Evolutionary conservation across 179 eudicot species (phyloP), one percentile per base, ranked within the genome.

Genomic region (Beta corolliflora): DNA sequence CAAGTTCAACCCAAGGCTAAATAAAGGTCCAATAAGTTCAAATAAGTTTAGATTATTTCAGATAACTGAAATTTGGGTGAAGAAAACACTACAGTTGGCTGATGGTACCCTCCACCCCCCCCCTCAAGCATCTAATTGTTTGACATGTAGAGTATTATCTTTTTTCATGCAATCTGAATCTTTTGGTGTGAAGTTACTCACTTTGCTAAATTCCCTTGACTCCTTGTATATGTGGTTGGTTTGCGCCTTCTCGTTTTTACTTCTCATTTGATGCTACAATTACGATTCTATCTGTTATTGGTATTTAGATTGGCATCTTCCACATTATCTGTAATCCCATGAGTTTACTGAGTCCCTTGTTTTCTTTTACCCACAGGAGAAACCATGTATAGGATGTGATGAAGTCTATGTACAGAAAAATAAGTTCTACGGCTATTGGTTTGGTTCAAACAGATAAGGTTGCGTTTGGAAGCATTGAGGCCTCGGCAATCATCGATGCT

Each of bases 291-390:
- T 53, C 29, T 53, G 61, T 54, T 29, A 13, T 25, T 23, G 12
- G 0, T 16, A 53, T 44, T 13, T 52, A 50, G 15, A 9, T 46
- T 52, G 8, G 58, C 18, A 71, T 50, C 36, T 53, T 21, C 59
- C 76, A 52, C 23, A 54, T 31, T 41, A 25, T 19, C 23, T 9
- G 59, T 69, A 36, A 18, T 5, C 23, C 6, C 54, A 4, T 14
- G 14, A 14, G 5, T 23, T n/a, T 11, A 74, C 55, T 75, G 66
- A 74, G 31, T 48, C 12, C 67, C 18, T 46, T 23, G 6, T 71
- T 31, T 77, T 73, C 56, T 3, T 56, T 61, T 45, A 80, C 54
- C 9, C 69, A 41, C 84, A 84, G 86, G 84, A 73, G 41, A 66
- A 84, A 66, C 72, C 70, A 67, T 72, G 72, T 25, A 48, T 84